phyloP scores from a whole-genome alignment of 2,329 filamentous ascomycete species.

The Ramichloridium luteum region DNA sequence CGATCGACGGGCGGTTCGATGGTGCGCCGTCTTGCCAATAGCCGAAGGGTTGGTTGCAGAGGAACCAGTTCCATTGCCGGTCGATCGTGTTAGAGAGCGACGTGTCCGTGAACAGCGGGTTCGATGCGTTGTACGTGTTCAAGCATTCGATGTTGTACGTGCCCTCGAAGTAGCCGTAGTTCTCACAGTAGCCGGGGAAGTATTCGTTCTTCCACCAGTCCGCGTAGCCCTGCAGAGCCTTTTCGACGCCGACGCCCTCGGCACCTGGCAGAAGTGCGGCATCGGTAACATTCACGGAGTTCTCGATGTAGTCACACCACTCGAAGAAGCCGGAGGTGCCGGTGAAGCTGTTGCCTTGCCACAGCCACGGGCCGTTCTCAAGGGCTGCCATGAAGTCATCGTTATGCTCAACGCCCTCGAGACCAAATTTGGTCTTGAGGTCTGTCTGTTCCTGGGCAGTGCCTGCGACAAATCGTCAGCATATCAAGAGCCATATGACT shows the following conservation, averaged over 20 bases:
- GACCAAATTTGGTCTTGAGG: slow-evolving; percentile 31
- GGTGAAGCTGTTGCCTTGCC: slow-evolving; percentile 43
- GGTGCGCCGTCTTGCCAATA: slow-evolving; percentile 47
- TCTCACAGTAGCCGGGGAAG: slow-evolving; percentile 37
- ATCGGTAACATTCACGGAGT: slow-evolving; percentile 16
- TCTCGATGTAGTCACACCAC: slow-evolving; percentile 31
- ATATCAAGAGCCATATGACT: slow-evolving; percentile 21
- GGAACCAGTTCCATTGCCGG: slow-evolving; percentile 48
- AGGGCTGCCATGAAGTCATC: slow-evolving; percentile 42
- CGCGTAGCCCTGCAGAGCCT: slow-evolving; percentile 43
- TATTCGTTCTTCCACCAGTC: slow-evolving; percentile 38
- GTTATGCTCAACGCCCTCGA: slow-evolving; percentile 35
- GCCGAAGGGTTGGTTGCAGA: slow-evolving; percentile 49
- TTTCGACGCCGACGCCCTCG: slow-evolving; percentile 40
- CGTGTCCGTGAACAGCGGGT: slow-evolving; percentile 39
- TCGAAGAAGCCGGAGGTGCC: slow-evolving; percentile 30
- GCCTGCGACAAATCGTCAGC: slow-evolving; percentile 33
- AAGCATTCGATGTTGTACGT: slow-evolving; percentile 38
- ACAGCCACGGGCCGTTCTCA: slow-evolving; percentile 43
- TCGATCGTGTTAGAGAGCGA: slow-evolving; percentile 35
- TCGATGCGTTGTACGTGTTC: slow-evolving; percentile 40
- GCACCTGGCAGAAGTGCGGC: slow-evolving; percentile 22
- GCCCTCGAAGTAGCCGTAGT: slow-evolving; percentile 38
- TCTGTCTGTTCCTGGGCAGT: slow-evolving; percentile 30
- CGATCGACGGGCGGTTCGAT: slow-evolving; percentile 30